Base-by-base conservation (phyloP, 495 filamentous ascomycete species). In the Aspergillus hancockii region DNA sequence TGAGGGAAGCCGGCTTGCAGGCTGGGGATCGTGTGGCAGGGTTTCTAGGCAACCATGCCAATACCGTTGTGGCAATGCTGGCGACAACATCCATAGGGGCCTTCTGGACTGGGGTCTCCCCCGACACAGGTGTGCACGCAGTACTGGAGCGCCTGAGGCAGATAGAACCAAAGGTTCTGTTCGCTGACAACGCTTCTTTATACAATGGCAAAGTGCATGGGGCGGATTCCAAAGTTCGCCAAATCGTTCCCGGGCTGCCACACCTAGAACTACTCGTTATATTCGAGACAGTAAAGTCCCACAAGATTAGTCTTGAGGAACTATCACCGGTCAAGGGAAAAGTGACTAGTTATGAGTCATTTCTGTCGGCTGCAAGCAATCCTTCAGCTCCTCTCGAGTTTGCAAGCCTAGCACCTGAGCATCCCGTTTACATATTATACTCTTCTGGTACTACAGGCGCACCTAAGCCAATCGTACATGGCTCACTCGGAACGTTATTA, bases 381-480 rank as follows among this genome's bases (percentile, higher is more conserved):
- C 68, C 76, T 30, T 74, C 76, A 38, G 69, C 75, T 4, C 71
- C 79, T 25, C 74, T 90, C 14, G 73, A 76, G 58, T 97, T 97
- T 71, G 79, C 80, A 57, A 89, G 90, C 67, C 80, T 98, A 16
- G 78, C 81, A 9, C 85, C 93, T 12, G 87, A 93, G 47, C 89
- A 96, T 70, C 92, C 92, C 0, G 85, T 96, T 7, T 97, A 96
- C 62, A 90, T 97, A 31, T 75, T 97, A 21, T 97, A 93, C 67
- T 92, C 88, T 3, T 90, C 86, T 10, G 92, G 92, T 13, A 97
- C 92, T 0, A 97, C 92, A 1, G 92, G 91, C 2, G 86, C 92
- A 23, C 92, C 92, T 0, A 97, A 97, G 64, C 92, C 92, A 61
- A 97, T 97, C 63, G 88, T 94, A 3, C 92, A 97, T 71, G 91